Percentiles rank a stretch among this genome's conserved stretches.
Conservation (phyloP, 805 yeast genomes). For the Suhomyces kilbournensis region DNA sequence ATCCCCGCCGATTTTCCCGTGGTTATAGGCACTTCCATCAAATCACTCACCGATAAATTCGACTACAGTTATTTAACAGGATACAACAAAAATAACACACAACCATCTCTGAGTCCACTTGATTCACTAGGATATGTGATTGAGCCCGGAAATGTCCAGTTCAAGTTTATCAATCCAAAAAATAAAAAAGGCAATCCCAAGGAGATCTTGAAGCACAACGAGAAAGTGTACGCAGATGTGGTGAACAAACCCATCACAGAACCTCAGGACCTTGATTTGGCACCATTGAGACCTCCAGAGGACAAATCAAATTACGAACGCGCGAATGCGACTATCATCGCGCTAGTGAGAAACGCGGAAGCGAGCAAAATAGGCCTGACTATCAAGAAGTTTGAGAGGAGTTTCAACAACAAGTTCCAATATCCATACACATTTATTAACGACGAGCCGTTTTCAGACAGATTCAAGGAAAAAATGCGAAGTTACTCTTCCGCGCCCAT, state of each 20-base stretch:
- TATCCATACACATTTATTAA: constrained; percentile 83
- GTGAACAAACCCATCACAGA: constrained; percentile 39
- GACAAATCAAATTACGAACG: constrained; percentile 26
- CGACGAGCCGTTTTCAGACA: constrained; percentile 60
- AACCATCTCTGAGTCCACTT: neutral
- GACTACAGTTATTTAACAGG: constrained; percentile 8
- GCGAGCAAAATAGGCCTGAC: constrained; percentile 46
- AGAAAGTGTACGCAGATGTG: constrained; percentile 33
- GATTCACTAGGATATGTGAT: constrained; percentile 9
- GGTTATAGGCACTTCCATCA: constrained; percentile 3
- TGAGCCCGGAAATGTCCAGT: constrained; percentile 28
- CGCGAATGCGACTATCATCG: constrained; percentile 76
- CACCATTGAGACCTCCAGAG: constrained; percentile 25
- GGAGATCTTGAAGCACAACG: constrained; percentile 37
- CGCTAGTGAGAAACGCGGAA: constrained; percentile 72
- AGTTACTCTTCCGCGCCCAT: constrained; percentile 29
- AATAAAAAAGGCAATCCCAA: constrained; percentile 26
- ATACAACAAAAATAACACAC: too few species aligned
- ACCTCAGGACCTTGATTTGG: constrained; percentile 44
- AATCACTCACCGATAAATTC: constrained; percentile 9
- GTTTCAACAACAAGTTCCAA: constrained; percentile 65
- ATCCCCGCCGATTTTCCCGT: constrained; percentile 3
- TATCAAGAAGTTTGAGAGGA: constrained; percentile 57
- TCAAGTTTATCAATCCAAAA: constrained; percentile 29
- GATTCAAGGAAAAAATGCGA: constrained; percentile 48